Evolutionary conservation across 345 rosid species (phyloP), one percentile per base, ranked within the genome.

Genomic region (Arabis hirsuta): DNA sequence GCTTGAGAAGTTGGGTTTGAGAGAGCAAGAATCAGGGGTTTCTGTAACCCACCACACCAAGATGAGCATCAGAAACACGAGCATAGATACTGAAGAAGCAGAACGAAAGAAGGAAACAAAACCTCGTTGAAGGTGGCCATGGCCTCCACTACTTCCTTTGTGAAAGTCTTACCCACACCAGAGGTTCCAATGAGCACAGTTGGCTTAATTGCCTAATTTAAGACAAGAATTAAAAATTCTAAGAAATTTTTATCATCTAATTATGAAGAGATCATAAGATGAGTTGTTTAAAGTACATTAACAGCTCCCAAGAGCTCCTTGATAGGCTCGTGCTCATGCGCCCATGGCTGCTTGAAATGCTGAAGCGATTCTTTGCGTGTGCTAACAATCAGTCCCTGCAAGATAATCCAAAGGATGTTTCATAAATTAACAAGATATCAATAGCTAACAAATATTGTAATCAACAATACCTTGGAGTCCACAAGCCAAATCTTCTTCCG

Each of bases 1-100:
- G 98, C 88, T 76, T 91, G 98, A 29, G 99, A 90, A 65, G 98
- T 95, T 29, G 98, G 98, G 64, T 91, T 95, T 44, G 99, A 95
- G 42, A 95, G 90, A 72, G 99, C 93, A 67, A 95, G 87, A 74
- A 95, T 88, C 56, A 95, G 78, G 1, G 99, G 99, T 83, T 79
- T 95, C 99, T 95, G 84, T 76, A 79, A 14, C 22, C 53, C 50
- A 81, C 48, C 31, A 69, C 59, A 60, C 7, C 29, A 75, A 53
- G 44, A 60, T 5, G 36, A 66, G 41, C 16, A 65, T 77, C 11
- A 56, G 34, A 71, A 14, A 32, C 24, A 55, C 56, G 16, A 53
- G 16, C 50, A 47, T 12, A 56, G 59, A 36, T 51, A 57, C 26
- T 6, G 16, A 32, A 36, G 65, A 51, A 71, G 24, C 9, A 48